Conservation (phyloP, 306 rosid genomes). For the Lablab purpureus region DNA sequence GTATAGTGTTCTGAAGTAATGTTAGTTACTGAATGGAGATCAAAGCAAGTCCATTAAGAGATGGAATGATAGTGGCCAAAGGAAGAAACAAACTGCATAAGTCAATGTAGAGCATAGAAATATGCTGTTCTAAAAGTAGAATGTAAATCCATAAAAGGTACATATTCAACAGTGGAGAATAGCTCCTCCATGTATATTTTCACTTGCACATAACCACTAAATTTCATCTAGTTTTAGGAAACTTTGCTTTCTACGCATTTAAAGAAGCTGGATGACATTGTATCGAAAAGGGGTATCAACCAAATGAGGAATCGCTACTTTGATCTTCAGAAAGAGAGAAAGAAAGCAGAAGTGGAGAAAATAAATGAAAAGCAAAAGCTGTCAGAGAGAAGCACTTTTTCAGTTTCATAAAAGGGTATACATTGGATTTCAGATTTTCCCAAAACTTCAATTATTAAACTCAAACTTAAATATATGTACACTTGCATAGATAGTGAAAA, state of each 20-base stretch:
- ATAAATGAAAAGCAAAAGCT: constrained; percentile 60
- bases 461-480: constrained; percentile 37
- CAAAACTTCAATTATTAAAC: constrained; percentile 43
- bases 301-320: constrained; percentile 46
- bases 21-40: constrained; percentile 35
- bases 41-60: constrained; percentile 38
- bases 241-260: constrained; percentile 36
- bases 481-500: constrained; percentile 26
- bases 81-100: constrained; percentile 25
- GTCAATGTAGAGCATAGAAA: constrained; percentile 25
- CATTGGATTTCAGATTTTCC: constrained; percentile 44
- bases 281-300: constrained; percentile 38
- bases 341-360: constrained; percentile 47
- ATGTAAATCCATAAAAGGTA: constrained; percentile 23
- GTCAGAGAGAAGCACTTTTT: constrained; percentile 56
- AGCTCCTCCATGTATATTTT: neutral
- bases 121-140: constrained; percentile 41
- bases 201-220: constrained; percentile 30
- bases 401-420: constrained; percentile 53
- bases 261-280: constrained; percentile 46
- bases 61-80: constrained; percentile 25
- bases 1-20: constrained; percentile 31
- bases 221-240: constrained; percentile 40
- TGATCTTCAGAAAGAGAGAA: constrained; percentile 48
- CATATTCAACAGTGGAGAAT: neutral